Base-by-base conservation (phyloP, 129 eudicot genomes). In the Escallonia rubra region DNA sequence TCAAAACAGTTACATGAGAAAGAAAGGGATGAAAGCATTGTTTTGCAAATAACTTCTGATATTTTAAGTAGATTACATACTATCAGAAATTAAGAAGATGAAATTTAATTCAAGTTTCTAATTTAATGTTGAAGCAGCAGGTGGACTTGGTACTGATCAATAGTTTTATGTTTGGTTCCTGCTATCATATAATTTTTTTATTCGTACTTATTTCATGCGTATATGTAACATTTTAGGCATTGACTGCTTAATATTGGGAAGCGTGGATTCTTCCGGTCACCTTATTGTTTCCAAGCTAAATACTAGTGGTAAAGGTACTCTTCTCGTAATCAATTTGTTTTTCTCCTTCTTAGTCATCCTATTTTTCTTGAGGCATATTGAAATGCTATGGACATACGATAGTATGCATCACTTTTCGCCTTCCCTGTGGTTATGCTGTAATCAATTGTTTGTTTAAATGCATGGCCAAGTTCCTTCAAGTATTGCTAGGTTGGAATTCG, bases 241-340 rank as follows among this genome's bases (percentile, higher is more conserved):
- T 59, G 84, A 71, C 67, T 63, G 75, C 79, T 77, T 70, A 43
- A 72, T 86, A 59, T 64, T 90, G 78, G 96, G 96, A 67, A 90
- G 95, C 73, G 95, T 90, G 38, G 96, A 86, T 74, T 86, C 91
- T 8, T 90, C 74, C 70, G 96, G 96, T 57, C 96, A 79, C 69
- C 96, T 90, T 65, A 90, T 90, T 72, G 96, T 90, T 59, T 86
- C 96, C 62, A 79, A 66, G 63, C 60, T 81, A 71, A 85, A 79
- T 78, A 60, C 64, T 58, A 61, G 61, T 54, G 82, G 80, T 75
- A 65, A 83, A 79, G 88, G 90, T 84, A 82, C 42, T 9, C 42
- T 64, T 38, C 57, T 67, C 54, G 16, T 54, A 49, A 11, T 52
- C 56, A n/a, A n/a, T 67, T 15, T 67, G 50, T 63, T 14, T 10